phyloP scores from a whole-genome alignment of 441 rosid genomes.

The Erodium chrysanthum region DNA sequence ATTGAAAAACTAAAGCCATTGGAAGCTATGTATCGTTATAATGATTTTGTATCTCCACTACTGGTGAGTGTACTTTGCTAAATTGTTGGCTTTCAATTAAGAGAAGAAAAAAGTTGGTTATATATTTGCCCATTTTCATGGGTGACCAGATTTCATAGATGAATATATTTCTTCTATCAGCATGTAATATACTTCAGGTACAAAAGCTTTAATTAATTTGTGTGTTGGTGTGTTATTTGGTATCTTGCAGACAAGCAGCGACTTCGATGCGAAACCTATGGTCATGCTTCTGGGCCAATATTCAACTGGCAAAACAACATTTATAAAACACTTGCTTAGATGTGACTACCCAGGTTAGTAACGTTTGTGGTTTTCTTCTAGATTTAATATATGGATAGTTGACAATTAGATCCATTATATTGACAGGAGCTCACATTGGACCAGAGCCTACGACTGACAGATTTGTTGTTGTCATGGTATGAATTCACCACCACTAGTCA shows the following conservation, averaged over 20 bases:
- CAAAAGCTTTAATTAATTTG: not conserved
- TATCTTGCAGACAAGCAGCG: slow-evolving; percentile 58
- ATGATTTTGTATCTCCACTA: slow-evolving; percentile 77
- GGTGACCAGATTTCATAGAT: not conserved
- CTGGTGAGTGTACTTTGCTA: slow-evolving; percentile 37
- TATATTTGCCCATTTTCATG: slow-evolving; percentile 1
- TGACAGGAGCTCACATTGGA: slow-evolving; percentile 90
- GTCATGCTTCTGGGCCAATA: slow-evolving; percentile 97
- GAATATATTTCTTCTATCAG: not conserved
- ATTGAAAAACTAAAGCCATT: slow-evolving; percentile 84
- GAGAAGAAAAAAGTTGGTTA: not conserved
- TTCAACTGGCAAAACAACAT: slow-evolving; percentile 96
- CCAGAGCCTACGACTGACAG: slow-evolving; percentile 97
- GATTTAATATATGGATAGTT: slow-evolving; percentile 13
- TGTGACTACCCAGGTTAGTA: slow-evolving; percentile 68
- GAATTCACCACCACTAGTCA: not conserved
- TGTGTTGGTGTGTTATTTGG: not conserved
- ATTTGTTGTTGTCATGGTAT: slow-evolving; percentile 96
- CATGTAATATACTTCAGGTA: not conserved
- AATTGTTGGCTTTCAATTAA: not conserved
- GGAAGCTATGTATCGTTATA: slow-evolving; percentile 72
- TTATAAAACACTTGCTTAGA: slow-evolving; percentile 84
- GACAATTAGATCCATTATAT: not conserved
- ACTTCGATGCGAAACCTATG: slow-evolving; percentile 98
- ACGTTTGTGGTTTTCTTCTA: slow-evolving; percentile 6